Conservation (phyloP, 2,329 filamentous ascomycete species). For the Endoconidiophora polonica region DNA sequence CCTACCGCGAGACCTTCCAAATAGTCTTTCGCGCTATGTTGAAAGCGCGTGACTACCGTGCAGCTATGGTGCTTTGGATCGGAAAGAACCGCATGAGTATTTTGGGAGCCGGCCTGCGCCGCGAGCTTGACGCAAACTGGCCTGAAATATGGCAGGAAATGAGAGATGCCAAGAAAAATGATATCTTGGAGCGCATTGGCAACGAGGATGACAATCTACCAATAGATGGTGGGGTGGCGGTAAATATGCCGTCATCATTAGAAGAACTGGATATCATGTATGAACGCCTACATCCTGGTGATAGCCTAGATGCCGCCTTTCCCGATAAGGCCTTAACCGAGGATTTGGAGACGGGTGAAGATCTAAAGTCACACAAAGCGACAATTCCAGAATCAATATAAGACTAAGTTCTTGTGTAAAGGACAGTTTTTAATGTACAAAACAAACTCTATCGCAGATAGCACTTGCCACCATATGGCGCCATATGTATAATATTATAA, state of each 20-base stretch:
- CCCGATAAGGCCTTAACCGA: too few relatives aligned
- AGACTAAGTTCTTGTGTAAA: too few relatives aligned
- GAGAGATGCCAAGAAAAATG: background rate
- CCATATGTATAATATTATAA: too few relatives aligned
- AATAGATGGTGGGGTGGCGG: background rate
- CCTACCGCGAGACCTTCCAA: slow-evolving; percentile 13
- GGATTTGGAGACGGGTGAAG: too few relatives aligned
- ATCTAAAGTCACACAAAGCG: too few relatives aligned
- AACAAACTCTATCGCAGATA: too few relatives aligned
- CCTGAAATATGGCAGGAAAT: slow-evolving; percentile 7
- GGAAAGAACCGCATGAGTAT: slow-evolving; percentile 7
- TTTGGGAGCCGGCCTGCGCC: slow-evolving; percentile 5
- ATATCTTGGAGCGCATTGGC: background rate
- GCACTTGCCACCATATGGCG: too few relatives aligned
- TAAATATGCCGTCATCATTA: too few relatives aligned
- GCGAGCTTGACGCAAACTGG: slow-evolving; percentile 9
- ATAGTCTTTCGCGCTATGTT: slow-evolving; percentile 10
- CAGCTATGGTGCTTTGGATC: background rate
- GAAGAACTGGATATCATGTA: slow-evolving; percentile 4
- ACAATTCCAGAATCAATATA: too few relatives aligned
- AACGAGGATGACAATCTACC: background rate
- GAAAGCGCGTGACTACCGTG: slow-evolving; percentile 1
- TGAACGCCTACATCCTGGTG: background rate
- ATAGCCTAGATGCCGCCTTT: too few relatives aligned
- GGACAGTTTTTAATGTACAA: too few relatives aligned